These are phyloP conservation scores for Fusarium lateritium DNA, from an alignment of 2,329 filamentous ascomycete species.

Conservation along the genomic window DNA sequence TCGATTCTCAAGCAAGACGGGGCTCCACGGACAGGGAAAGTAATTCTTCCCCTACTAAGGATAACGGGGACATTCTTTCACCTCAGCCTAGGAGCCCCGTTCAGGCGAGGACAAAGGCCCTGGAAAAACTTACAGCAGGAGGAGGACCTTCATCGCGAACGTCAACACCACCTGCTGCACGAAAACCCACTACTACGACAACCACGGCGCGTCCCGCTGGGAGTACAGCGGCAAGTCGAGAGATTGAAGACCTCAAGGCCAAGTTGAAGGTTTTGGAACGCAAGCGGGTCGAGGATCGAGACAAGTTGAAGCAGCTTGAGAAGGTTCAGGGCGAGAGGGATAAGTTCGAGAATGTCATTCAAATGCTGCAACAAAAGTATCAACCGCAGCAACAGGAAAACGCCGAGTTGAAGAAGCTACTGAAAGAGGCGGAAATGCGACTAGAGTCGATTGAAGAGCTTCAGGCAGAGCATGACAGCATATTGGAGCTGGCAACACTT, in stretches of 20 bases:
- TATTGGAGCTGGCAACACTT: conserved; percentile 87
- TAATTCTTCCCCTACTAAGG: conserved; percentile 62
- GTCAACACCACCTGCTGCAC: conserved; percentile 53
- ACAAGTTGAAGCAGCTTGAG: conserved; percentile 85
- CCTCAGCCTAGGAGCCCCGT: conserved; percentile 67
- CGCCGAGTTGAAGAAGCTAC: conserved; percentile 78
- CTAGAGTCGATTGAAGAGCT: conserved; percentile 78
- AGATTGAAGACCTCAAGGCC: conserved; percentile 89
- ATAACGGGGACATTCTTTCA: conserved; percentile 65
- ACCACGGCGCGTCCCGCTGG: conserved; percentile 56
- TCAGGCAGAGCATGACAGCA: conserved; percentile 87
- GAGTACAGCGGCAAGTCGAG: conserved; percentile 69
- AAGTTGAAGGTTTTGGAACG: conserved; percentile 91
- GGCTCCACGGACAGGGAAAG: conserved; percentile 58
- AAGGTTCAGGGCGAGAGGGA: conserved; percentile 82
- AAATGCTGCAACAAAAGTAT: conserved; percentile 91
- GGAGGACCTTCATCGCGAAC: conserved; percentile 52
- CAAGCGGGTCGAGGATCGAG: conserved; percentile 86
- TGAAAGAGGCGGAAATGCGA: conserved; percentile 81
- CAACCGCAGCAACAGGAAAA: conserved; percentile 88
- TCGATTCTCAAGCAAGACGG: conserved; percentile 61
- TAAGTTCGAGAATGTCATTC: conserved; percentile 86
- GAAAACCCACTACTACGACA: conserved; percentile 49
- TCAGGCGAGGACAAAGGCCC: conserved; percentile 63
- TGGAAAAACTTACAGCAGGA: conserved; percentile 66